A percentile compares a stretch with the other conserved stretches of the same genome.
Conservation (phyloP, 2,329 filamentous ascomycete genomes). For the Aureobasidium pullulans region DNA sequence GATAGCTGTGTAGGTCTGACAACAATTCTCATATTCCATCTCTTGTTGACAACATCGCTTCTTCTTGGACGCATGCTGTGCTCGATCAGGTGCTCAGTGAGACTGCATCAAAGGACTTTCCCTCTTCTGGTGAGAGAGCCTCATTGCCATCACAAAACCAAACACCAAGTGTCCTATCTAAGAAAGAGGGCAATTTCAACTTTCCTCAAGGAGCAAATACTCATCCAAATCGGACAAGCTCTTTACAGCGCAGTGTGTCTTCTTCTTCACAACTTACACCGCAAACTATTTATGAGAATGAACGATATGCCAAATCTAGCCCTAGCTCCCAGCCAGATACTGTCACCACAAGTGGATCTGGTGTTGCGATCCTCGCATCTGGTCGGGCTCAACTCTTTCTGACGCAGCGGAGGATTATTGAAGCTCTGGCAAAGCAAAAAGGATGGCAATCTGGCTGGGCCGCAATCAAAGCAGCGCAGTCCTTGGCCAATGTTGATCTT, state of each 20-base stretch:
- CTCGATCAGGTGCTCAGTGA: slow-evolving; percentile 70
- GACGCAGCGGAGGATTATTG: slow-evolving; percentile 71
- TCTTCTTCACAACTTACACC: neutral
- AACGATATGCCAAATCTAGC: slow-evolving; percentile 1
- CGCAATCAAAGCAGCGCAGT: slow-evolving; percentile 22
- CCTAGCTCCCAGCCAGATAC: slow-evolving; percentile 2
- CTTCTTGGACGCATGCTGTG: slow-evolving; percentile 70
- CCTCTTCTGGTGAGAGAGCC: slow-evolving; percentile 43
- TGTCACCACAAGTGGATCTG: slow-evolving; percentile 17
- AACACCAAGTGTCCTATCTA: neutral
- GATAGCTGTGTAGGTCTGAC: slow-evolving; percentile 26
- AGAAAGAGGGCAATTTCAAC: slow-evolving; percentile 16
- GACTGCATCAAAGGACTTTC: slow-evolving; percentile 61
- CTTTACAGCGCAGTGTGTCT: slow-evolving; percentile 11
- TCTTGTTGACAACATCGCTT: slow-evolving; percentile 65
- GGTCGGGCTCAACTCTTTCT: slow-evolving; percentile 74
- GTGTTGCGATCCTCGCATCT: slow-evolving; percentile 75
- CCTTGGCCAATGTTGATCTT: slow-evolving; percentile 32
- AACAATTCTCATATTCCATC: slow-evolving; percentile 18
- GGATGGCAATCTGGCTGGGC: slow-evolving; percentile 75
- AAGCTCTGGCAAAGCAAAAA: slow-evolving; percentile 61
- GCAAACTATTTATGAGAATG: slow-evolving; percentile 10
- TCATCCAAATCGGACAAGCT: slow-evolving; percentile 15
- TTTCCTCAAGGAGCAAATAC: slow-evolving; percentile 17
- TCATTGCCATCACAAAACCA: neutral